Conservation (phyloP, 75 land plant genomes). For the Selaginella moellendorffii region DNA sequence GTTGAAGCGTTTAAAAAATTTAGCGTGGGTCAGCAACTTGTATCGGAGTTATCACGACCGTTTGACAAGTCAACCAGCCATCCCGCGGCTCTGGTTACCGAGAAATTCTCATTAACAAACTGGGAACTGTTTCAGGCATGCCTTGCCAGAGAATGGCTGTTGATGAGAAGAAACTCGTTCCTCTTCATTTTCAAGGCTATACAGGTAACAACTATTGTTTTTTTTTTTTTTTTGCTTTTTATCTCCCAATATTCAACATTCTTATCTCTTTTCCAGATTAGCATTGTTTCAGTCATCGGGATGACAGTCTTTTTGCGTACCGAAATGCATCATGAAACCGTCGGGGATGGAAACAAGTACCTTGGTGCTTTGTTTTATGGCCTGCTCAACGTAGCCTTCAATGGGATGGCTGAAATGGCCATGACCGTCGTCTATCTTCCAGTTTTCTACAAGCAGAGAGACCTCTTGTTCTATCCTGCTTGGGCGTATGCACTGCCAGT, state of each 20-base stretch:
- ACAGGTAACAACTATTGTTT: too few relatives aligned
- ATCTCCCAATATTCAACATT: too few relatives aligned
- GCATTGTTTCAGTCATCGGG: conserved; percentile 11
- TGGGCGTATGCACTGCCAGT: conserved; percentile 35
- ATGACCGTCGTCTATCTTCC: conserved; percentile 26
- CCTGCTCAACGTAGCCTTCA: conserved; percentile 24
- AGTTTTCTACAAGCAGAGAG: conserved; percentile 41
- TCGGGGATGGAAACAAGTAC: conserved; percentile 22
- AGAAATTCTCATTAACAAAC: conserved; percentile 34
- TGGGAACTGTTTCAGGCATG: conserved; percentile 55
- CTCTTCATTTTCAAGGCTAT: conserved; percentile 47
- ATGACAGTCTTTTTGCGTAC: conserved; percentile 24
- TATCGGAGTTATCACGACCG: conserved; percentile 30
- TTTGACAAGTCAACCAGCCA: conserved; percentile 30
- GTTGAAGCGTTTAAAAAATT: conserved; percentile 30
- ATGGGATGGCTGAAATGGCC: conserved; percentile 31
- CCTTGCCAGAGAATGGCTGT: conserved; percentile 40
- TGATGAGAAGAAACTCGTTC: conserved; percentile 62
- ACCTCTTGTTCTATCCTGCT: conserved; percentile 30
- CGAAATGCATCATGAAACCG: conserved; percentile 11
- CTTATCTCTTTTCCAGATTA: conserved; percentile 14
- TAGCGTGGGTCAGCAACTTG: conserved; percentile 20
- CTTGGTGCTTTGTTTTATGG: conserved; percentile 32
- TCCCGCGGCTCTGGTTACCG: conserved; percentile 36
- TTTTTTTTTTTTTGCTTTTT: too few relatives aligned